Evolutionary conservation across 1,139 yeast genomes (phyloP).

Genomic region (Hanseniaspora uvarum): DNA sequence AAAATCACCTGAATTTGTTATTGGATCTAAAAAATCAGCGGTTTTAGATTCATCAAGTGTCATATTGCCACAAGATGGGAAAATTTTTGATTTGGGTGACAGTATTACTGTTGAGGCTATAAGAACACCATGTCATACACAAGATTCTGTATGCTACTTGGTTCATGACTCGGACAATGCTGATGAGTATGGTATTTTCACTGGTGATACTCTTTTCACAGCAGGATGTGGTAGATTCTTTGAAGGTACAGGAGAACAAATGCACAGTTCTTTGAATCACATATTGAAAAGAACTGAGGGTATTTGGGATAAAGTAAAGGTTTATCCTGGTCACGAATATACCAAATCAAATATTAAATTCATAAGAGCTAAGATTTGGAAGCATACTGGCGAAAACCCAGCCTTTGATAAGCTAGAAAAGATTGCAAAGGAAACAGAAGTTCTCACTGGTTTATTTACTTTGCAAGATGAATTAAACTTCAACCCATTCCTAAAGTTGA

Average conservation of each 20-base stretch:
- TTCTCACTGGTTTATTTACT: constrained; percentile 76
- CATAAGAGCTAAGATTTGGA: constrained; percentile 51
- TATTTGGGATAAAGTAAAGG: constrained; percentile 54
- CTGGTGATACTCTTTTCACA: constrained; percentile 89
- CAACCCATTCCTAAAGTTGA: constrained; percentile 82
- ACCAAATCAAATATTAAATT: constrained; percentile 73
- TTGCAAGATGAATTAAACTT: constrained; percentile 69
- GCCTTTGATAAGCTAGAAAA: constrained; percentile 48
- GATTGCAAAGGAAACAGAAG: constrained; percentile 47
- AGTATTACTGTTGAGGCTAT: constrained; percentile 62
- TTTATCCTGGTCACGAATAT: constrained; percentile 93
- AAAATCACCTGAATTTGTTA: constrained; percentile 52
- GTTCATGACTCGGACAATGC: constrained; percentile 49
- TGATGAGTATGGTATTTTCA: constrained; percentile 64
- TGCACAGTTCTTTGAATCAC: constrained; percentile 59
- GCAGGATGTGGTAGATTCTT: constrained; percentile 96
- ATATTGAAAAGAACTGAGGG: constrained; percentile 41
- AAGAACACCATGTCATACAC: constrained; percentile 97
- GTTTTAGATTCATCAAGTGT: constrained; percentile 37
- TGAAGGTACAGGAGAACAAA: constrained; percentile 76
- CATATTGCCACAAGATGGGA: constrained; percentile 49
- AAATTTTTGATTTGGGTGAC: constrained; percentile 53
- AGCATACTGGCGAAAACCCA: constrained; percentile 34
- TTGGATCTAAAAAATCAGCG: constrained; percentile 50
- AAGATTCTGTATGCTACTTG: constrained; percentile 83